phyloP scores from a whole-genome alignment of 2,329 filamentous ascomycete species.

The Epicoccum sorghinum region DNA sequence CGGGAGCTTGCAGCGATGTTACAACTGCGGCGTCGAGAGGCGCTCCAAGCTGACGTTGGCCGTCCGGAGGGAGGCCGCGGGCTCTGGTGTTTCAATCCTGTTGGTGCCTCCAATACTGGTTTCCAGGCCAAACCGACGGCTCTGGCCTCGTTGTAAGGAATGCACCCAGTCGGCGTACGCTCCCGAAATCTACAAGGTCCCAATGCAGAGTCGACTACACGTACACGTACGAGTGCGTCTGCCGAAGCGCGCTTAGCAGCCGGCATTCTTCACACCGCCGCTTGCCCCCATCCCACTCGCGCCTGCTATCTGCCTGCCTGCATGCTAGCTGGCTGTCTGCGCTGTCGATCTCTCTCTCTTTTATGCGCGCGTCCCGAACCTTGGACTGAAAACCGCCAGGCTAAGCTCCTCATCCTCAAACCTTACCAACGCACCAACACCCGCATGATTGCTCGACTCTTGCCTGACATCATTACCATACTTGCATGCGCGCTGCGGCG shows the following conservation, averaged over 20 bases:
- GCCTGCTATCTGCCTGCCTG: constrained; percentile 7
- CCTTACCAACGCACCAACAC: constrained; percentile 21
- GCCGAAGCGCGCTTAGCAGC: constrained; percentile 18
- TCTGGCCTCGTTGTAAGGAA: constrained; percentile 9
- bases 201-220: constrained; percentile 13
- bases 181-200: constrained; percentile 6
- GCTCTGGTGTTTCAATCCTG: constrained; percentile 9
- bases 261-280: constrained; percentile 18
- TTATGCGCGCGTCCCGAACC: constrained; percentile 6
- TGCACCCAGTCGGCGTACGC: constrained; percentile 9
- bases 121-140: constrained; percentile 7
- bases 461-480: constrained; percentile 32
- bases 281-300: constrained; percentile 16
- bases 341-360: constrained; percentile 13
- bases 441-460: constrained; percentile 24
- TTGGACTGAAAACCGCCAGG: constrained; percentile 4
- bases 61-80: constrained; percentile 5
- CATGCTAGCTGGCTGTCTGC: constrained; percentile 8
- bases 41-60: background rate
- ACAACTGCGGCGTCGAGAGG: constrained; percentile 1
- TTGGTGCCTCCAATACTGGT: constrained; percentile 1
- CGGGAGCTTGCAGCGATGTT: constrained; percentile 8
- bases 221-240: constrained; percentile 18
- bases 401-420: constrained; percentile 6
- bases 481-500: constrained; percentile 41